A percentile compares a stretch with the other conserved stretches of the same genome.
Evolutionary conservation across 805 yeast genomes (phyloP).

Genomic region (Saturnispora sekii): DNA sequence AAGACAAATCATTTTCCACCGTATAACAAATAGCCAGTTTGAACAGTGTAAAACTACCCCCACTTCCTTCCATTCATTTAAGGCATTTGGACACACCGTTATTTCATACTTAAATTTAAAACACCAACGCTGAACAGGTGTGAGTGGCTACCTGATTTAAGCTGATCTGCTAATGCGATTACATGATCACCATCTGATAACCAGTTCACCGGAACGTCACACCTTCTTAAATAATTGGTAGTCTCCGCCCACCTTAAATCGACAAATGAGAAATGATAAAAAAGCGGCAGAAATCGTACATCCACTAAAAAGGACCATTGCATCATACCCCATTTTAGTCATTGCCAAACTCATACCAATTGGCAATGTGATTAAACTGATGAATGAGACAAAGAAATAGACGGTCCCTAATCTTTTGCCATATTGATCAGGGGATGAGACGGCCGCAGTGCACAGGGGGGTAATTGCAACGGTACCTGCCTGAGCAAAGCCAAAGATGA

Average conservation of each 20-base stretch:
- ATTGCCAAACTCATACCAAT: constrained; percentile 29
- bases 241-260: constrained; percentile 20
- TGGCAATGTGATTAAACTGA: constrained; percentile 39
- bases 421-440: constrained; percentile 52
- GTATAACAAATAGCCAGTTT: too few relatives aligned
- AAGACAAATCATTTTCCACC: too few relatives aligned
- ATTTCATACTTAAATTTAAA: too few relatives aligned
- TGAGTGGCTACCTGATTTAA: too few relatives aligned
- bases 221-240: background rate
- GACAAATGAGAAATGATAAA: constrained; percentile 12
- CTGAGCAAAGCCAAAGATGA: constrained; percentile 46
- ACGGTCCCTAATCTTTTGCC: constrained; percentile 66
- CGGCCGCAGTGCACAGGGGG: constrained; percentile 60
- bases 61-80: too few relatives aligned
- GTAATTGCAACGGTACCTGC: constrained; percentile 56
- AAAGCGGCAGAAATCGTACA: constrained; percentile 20
- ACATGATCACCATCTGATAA: too few relatives aligned
- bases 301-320: constrained; percentile 26
- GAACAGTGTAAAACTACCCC: too few relatives aligned
- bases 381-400: constrained; percentile 39
- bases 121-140: too few relatives aligned
- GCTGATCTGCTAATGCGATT: too few relatives aligned
- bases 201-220: too few relatives aligned
- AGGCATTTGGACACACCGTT: too few relatives aligned
- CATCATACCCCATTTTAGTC: constrained; percentile 21